phyloP scores from a whole-genome alignment of 2,329 filamentous ascomycete species.

The Cordyceps javanica region DNA sequence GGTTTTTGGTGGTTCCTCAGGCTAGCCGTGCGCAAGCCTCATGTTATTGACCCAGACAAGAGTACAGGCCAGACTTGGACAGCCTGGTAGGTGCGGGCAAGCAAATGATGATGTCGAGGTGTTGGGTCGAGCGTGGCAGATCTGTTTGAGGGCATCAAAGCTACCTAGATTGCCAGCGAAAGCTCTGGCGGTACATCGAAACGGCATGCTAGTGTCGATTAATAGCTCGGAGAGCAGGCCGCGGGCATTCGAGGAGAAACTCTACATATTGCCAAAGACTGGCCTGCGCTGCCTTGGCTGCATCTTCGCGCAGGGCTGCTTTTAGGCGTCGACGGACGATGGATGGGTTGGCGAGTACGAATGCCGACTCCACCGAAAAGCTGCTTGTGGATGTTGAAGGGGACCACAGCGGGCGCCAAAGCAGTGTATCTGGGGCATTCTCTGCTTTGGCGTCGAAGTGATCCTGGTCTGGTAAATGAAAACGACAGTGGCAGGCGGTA shows the following conservation, averaged over 20 bases:
- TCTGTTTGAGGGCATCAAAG: too few species aligned
- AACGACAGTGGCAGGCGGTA: too few species aligned
- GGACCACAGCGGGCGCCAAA: background rate
- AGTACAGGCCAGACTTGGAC: background rate
- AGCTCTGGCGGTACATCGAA: too few species aligned
- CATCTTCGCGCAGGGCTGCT: background rate
- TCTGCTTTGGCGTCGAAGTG: slow-evolving; percentile 1
- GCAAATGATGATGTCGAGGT: background rate
- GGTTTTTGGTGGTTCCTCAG: background rate
- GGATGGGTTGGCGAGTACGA: background rate
- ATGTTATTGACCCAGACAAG: background rate
- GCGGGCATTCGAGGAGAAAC: background rate
- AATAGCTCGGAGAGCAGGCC: background rate
- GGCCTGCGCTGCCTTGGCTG: background rate
- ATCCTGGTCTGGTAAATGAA: background rate
- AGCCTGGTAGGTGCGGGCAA: background rate
- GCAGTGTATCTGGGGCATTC: slow-evolving; percentile 3
- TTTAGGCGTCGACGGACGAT: background rate
- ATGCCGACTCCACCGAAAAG: background rate
- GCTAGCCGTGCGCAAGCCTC: background rate
- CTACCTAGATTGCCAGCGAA: too few species aligned
- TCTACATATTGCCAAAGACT: background rate
- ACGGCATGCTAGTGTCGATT: background rate
- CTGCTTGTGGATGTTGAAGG: background rate
- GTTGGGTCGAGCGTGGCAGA: background rate